A percentile compares a stretch with the other conserved stretches of the same genome.
phyloP scores from a whole-genome alignment of 805 yeast species.

The Brettanomyces bruxellensis region DNA sequence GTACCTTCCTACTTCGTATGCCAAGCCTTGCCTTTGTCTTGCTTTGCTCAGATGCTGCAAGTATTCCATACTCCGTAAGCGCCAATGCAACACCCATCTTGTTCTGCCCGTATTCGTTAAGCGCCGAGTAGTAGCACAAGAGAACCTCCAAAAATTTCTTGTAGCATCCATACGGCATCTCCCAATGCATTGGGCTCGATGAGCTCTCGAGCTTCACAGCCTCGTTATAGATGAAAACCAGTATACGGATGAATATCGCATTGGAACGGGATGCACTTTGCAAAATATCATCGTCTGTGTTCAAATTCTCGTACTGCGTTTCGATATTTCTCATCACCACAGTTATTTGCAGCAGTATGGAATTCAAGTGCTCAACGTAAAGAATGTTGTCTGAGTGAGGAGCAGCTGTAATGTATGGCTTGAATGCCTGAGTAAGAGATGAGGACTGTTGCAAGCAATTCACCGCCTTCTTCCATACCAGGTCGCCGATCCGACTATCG shows the following conservation, averaged over 20 bases:
- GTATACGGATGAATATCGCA: slow-evolving; percentile 12
- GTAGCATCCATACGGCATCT: not conserved
- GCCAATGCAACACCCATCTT: slow-evolving; percentile 19
- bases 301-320: too few relatives aligned
- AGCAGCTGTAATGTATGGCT: slow-evolving; percentile 2
- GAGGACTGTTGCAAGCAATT: slow-evolving; percentile 16
- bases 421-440: slow-evolving; percentile 11
- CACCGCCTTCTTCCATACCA: slow-evolving; percentile 15
- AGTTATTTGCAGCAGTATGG: slow-evolving; percentile 14
- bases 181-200: not conserved
- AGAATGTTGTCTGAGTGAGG: slow-evolving; percentile 5
- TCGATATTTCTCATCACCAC: slow-evolving; percentile 14
- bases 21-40: slow-evolving; percentile 17
- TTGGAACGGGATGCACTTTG: slow-evolving; percentile 8
- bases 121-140: slow-evolving; percentile 17
- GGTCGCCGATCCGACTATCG: slow-evolving; percentile 1
- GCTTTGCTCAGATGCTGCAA: slow-evolving; percentile 18
- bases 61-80: slow-evolving; percentile 16
- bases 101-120: slow-evolving; percentile 17
- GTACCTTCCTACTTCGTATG: slow-evolving; percentile 2
- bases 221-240: slow-evolving; percentile 17
- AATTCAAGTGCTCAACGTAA: slow-evolving; percentile 11
- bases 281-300: too few relatives aligned
- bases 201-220: slow-evolving; percentile 7
- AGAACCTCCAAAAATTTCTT: slow-evolving; percentile 11